Base-by-base conservation (phyloP, 2,329 filamentous ascomycete genomes). In the Sphaerostilbella broomeana region DNA sequence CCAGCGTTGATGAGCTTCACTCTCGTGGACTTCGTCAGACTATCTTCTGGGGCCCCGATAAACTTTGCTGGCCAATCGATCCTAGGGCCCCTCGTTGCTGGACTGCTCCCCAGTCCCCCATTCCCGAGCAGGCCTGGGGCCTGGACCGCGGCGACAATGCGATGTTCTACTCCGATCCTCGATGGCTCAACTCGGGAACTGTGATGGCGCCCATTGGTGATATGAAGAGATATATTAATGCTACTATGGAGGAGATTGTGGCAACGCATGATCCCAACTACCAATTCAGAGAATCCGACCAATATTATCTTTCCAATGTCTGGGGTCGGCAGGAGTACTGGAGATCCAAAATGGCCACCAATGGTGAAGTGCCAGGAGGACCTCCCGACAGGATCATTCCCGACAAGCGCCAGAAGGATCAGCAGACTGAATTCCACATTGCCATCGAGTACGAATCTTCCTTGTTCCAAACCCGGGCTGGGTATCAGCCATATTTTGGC, bases 101-200 rank as follows among this genome's bases (percentile, higher is more conserved):
- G 55, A 61, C 57, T 4, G 59, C 59, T 3, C 66, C 66, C 4
- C 38, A 52, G 6, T 62, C 65, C 1, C 49, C 57, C 21, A 49
- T 66, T 12, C 50, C 50, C 3, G 22, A 35, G 7, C 40, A 54
- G 6, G 49, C 57, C 1, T 69, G 66, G 44, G 66, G 66, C 3
- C 54, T 58, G 7, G 47, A 59, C 21, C 57, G 55, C 3, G 59
- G 60, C 28, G 52, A 51, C 9, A 59, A 60, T 7, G 52, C 57
- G 4, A 49, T 56, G 37, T 27, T 40, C 12, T 51, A 51, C 26
- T 52, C 54, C n/a, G 57, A 62, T 21, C 60, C 65, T 6, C 58
- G 59, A 15, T 69, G 59, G 57, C 54, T 69, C 22, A 69, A 69
- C 51, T 69, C 66, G 4, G 67, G 67, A n/a, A 67, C 65, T 12